Evolutionary conservation across 108 stramenopile species (phyloP).

Genomic region (Cyclotella atomus): DNA sequence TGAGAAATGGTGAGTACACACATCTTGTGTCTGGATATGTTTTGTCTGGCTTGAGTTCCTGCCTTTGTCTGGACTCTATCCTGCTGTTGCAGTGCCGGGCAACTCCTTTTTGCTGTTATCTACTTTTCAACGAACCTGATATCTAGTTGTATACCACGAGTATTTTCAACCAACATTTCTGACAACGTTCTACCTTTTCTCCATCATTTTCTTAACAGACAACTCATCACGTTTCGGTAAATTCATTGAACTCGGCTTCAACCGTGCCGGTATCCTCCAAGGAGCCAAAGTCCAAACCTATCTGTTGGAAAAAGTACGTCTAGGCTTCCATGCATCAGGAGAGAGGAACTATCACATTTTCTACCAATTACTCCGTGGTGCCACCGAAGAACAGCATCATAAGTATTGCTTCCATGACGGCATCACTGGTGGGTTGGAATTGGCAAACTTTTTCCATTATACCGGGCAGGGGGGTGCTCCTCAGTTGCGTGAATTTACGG

Average conservation of each 20-base stretch:
- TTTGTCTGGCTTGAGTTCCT: neutral
- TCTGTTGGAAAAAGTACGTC: conserved; percentile 96
- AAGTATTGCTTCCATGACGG: conserved; percentile 83
- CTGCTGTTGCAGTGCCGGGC: too few species aligned
- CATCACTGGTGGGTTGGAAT: conserved; percentile 76
- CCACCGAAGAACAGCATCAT: conserved; percentile 81
- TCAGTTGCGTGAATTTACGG: conserved; percentile 85
- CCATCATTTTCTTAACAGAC: conserved; percentile 37
- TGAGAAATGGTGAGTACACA: conserved; percentile 84
- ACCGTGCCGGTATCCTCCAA: conserved; percentile 84
- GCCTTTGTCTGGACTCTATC: too few species aligned
- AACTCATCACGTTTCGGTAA: conserved; percentile 99
- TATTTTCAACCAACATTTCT: neutral
- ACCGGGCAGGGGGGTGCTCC: conserved; percentile 91
- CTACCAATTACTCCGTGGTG: conserved; percentile 92
- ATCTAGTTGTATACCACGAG: too few species aligned
- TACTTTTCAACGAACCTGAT: neutral
- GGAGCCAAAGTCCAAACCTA: conserved; percentile 97
- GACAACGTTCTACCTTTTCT: neutral
- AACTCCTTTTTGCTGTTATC: too few species aligned
- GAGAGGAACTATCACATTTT: conserved; percentile 96
- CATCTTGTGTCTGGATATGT: neutral
- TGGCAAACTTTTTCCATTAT: conserved; percentile 79
- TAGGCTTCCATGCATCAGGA: conserved; percentile 88
- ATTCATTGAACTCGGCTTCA: conserved; percentile 97